Conservation (phyloP, 805 yeast genomes). For the Suhomyces faveliae region DNA sequence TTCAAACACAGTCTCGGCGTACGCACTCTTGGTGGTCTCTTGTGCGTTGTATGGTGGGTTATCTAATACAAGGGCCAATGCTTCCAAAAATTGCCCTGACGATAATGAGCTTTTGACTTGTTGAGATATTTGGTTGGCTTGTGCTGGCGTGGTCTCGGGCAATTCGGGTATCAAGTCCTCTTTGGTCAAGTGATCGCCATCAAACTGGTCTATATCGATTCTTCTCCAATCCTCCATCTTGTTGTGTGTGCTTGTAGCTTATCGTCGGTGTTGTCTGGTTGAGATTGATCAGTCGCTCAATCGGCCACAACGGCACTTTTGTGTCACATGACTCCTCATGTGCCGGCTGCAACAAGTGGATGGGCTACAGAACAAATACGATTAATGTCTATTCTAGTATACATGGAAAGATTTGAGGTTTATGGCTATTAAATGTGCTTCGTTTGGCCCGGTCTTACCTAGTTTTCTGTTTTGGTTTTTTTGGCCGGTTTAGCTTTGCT, state of each 20-base stretch:
- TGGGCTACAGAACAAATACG: too few relatives aligned
- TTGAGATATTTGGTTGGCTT: slow-evolving; percentile 52
- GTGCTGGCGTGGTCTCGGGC: slow-evolving; percentile 43
- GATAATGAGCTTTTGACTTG: slow-evolving; percentile 63
- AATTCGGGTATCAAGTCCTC: slow-evolving; percentile 61
- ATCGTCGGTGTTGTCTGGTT: not conserved
- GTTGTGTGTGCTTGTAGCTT: not conserved
- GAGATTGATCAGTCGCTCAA: not conserved
- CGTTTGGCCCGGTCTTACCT: too few relatives aligned
- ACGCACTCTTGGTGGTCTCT: slow-evolving; percentile 49
- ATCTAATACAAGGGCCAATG: slow-evolving; percentile 60
- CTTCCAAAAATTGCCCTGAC: slow-evolving; percentile 69
- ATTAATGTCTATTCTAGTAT: too few relatives aligned
- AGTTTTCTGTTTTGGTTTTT: slow-evolving; percentile 2
- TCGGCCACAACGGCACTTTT: not conserved
- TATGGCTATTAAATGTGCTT: too few relatives aligned
- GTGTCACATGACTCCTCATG: not conserved
- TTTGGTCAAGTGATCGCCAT: slow-evolving; percentile 70
- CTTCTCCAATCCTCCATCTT: slow-evolving; percentile 72
- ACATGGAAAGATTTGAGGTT: too few relatives aligned
- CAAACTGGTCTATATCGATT: slow-evolving; percentile 89
- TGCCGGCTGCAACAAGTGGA: not conserved
- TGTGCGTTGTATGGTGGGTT: slow-evolving; percentile 84
- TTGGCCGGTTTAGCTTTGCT: slow-evolving; percentile 2
- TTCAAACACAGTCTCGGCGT: slow-evolving; percentile 57